These are phyloP conservation scores for Cocos nucifera DNA, from an alignment of 176 grass and related monocot species.

Conservation along the genomic window DNA sequence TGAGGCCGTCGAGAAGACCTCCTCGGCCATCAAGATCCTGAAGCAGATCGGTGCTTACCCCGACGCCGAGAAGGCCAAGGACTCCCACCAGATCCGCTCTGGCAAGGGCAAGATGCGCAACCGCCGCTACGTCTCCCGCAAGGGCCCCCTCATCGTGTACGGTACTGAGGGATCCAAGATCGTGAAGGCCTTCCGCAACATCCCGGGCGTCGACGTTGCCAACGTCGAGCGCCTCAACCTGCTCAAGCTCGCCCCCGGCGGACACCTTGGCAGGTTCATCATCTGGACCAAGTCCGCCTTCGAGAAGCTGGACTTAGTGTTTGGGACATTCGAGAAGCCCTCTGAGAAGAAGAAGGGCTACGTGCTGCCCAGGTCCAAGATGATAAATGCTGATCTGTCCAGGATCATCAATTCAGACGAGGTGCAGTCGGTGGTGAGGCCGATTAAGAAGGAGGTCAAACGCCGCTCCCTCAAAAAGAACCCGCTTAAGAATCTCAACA, in stretches of 20 bases:
- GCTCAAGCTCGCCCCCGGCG: constrained; percentile 67
- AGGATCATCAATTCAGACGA: constrained; percentile 85
- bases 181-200: constrained; percentile 84
- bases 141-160: constrained; percentile 66
- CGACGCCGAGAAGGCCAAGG: constrained; percentile 77
- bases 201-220: constrained; percentile 62
- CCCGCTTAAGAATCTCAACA: constrained; percentile 58
- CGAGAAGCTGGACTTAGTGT: constrained; percentile 75
- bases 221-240: constrained; percentile 84
- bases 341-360: constrained; percentile 89
- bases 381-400: constrained; percentile 61
- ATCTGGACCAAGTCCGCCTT: constrained; percentile 88
- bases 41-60: constrained; percentile 64
- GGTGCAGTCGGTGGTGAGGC: constrained; percentile 69
- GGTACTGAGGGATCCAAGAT: constrained; percentile 78
- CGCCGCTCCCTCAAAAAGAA: constrained; percentile 59
- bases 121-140: constrained; percentile 68
- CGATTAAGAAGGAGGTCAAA: constrained; percentile 65
- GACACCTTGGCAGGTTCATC: constrained; percentile 65
- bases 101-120: constrained; percentile 84
- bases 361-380: constrained; percentile 62
- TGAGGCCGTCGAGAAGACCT: constrained; percentile 72
- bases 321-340: constrained; percentile 41
- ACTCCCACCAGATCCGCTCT: constrained; percentile 52
- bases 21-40: constrained; percentile 66